A percentile compares a stretch with the other conserved stretches of the same genome.
Conservation (phyloP, 2,329 filamentous ascomycete species). For the Trichophyton benhamiae region DNA sequence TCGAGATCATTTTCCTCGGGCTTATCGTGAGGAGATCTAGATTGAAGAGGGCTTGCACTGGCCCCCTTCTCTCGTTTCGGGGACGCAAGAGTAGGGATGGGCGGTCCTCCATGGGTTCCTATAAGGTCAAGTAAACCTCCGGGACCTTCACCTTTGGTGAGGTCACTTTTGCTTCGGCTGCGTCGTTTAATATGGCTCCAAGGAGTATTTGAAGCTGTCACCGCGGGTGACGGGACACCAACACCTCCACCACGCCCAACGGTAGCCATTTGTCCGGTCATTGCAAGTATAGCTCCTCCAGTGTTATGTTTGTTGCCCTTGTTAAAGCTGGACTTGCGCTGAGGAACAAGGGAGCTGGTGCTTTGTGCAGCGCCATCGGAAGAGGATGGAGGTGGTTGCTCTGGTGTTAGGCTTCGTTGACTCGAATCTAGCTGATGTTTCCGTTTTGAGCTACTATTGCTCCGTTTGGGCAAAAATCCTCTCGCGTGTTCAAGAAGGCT, state of each 20-base stretch:
- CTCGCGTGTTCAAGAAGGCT: constrained; percentile 34
- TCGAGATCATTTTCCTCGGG: constrained; percentile 34
- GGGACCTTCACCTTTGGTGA: constrained; percentile 29
- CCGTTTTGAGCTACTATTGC: constrained; percentile 37
- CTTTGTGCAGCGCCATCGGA: background rate
- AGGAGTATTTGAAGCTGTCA: constrained; percentile 20
- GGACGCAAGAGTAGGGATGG: constrained; percentile 43
- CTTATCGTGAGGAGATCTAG: constrained; percentile 21
- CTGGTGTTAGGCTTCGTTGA: constrained; percentile 8
- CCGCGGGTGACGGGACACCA: constrained; percentile 32
- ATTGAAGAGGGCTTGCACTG: constrained; percentile 10
- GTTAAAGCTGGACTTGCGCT: constrained; percentile 29
- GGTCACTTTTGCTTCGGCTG: constrained; percentile 46
- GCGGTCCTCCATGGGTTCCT: constrained; percentile 46
- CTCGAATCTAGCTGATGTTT: constrained; percentile 19
- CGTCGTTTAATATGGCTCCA: constrained; percentile 40
- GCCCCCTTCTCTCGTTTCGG: constrained; percentile 27
- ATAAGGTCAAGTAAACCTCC: constrained; percentile 42
- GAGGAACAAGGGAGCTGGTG: constrained; percentile 20
- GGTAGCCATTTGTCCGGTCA: constrained; percentile 35
- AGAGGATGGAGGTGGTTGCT: background rate
- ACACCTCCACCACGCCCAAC: constrained; percentile 46
- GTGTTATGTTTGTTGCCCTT: constrained; percentile 30
- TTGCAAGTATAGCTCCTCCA: constrained; percentile 31
- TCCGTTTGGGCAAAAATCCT: constrained; percentile 30